Evolutionary conservation across 148 eudicot genomes (phyloP), one percentile per base, ranked within the genome.

Genomic region (Rhododendron ovatum): DNA sequence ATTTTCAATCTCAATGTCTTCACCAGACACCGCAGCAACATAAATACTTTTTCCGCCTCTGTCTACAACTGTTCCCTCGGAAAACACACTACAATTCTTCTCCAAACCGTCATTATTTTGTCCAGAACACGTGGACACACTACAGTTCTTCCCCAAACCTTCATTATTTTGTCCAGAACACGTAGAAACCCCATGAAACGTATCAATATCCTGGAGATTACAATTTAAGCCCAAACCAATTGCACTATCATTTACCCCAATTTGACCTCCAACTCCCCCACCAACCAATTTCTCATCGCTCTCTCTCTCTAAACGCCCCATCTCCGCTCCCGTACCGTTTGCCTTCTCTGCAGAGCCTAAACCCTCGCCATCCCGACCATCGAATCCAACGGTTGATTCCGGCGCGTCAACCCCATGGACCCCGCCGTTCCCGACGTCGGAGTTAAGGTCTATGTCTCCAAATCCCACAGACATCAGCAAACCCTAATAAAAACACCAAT

Each of bases 401-500:
- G 85, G 35, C 2, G 15, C 24, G 80, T 75, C 37, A 24, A 53
- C 65, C 65, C 85, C 86, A 74, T 84, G 35, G 48, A 51, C 50
- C 86, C 57, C 86, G 82, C 63, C 47, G 83, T 45, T n/a, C 33
- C 41, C 81, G 63, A 73, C 41, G 86, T 53, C 86, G 20, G 59
- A 61, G 77, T 78, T 85, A 18, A 85, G 87, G 87, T 85, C 87
- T 35, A 78, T 57, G 39, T 57, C 59, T 39, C 63, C 83, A 1
- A 61, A 61, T 85, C 53, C 65, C 83, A 18, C 71, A 43, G 87
- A 63, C 87, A 85, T 85, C 63, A 18, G 43, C 57, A 78, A 85
- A 78, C 87, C 87, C 87, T 85, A 85, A 43, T 26, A 85, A 55
- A 85, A 57, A 33, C 30, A 85, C 43, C 82, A 77, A 47, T 53